Conservation (phyloP, 106 monocot species). For the Posidonia australis region DNA sequence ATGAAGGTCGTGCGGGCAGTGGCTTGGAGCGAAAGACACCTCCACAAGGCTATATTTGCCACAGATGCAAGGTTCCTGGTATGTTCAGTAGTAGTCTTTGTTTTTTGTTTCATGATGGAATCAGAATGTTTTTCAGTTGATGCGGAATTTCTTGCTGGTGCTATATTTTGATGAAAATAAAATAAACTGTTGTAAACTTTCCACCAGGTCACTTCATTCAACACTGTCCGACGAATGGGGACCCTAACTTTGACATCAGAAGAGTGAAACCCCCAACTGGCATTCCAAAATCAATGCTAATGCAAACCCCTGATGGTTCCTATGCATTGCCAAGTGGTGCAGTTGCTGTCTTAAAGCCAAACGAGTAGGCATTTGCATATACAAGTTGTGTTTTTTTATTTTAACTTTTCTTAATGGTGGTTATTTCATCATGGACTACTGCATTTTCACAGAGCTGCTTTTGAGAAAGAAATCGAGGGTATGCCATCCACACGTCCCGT, state of each 20-base stretch:
- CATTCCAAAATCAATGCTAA: conserved; percentile 87
- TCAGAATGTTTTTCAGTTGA: too few species aligned
- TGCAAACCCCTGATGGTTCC: conserved; percentile 90
- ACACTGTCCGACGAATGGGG: conserved; percentile 82
- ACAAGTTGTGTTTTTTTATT: neutral
- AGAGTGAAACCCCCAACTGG: conserved; percentile 80
- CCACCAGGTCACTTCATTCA: conserved; percentile 86
- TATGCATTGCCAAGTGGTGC: conserved; percentile 92
- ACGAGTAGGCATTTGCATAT: conserved; percentile 53
- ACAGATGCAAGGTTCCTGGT: conserved; percentile 96
- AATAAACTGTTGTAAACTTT: neutral
- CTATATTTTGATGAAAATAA: too few species aligned
- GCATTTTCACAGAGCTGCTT: conserved; percentile 53
- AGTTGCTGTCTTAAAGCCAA: conserved; percentile 89
- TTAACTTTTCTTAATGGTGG: neutral
- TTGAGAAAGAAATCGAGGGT: conserved; percentile 96
- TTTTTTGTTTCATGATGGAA: neutral
- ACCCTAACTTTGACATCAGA: conserved; percentile 67
- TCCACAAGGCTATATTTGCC: conserved; percentile 86
- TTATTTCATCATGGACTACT: neutral
- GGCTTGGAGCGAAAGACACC: conserved; percentile 60
- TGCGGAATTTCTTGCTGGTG: too few species aligned
- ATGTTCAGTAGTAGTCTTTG: conserved; percentile 10
- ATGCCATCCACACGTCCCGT: conserved; percentile 60
- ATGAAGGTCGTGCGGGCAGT: conserved; percentile 14